phyloP scores from a whole-genome alignment of 169 alveolate species.

The Perkinsus marinus region DNA sequence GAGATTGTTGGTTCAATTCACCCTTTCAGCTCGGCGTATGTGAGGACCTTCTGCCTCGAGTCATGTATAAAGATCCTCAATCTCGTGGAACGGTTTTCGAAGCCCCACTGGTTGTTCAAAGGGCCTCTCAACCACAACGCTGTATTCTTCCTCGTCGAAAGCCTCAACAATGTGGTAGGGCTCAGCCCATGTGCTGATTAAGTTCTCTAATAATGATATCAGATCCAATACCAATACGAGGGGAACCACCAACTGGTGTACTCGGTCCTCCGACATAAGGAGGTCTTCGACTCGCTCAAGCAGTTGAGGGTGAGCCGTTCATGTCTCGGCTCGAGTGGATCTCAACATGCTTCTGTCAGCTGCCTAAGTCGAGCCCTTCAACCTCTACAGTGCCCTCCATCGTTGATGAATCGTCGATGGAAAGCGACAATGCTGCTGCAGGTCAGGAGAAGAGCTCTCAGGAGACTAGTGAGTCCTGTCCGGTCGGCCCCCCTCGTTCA shows the following conservation, averaged over 20 bases:
- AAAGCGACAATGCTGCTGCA: too few species aligned
- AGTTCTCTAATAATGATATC: not conserved
- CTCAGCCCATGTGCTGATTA: not conserved
- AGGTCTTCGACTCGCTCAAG: not conserved
- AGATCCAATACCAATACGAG: conserved; percentile 13
- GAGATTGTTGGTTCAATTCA: not conserved
- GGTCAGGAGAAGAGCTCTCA: too few species aligned
- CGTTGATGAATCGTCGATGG: too few species aligned
- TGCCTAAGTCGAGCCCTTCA: not conserved
- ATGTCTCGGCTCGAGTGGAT: not conserved
- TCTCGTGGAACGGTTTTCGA: not conserved
- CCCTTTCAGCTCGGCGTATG: not conserved
- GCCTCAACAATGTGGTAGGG: conserved; percentile 9
- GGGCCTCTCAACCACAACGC: conserved; percentile 12
- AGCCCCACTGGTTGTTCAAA: conserved; percentile 8
- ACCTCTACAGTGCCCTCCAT: too few species aligned
- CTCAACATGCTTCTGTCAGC: not conserved
- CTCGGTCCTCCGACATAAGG: conserved; percentile 8
- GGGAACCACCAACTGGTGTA: conserved; percentile 10
- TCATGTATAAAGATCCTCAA: not conserved
- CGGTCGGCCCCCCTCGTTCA: too few species aligned
- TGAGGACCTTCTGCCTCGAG: conserved; percentile 7
- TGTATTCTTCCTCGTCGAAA: conserved; percentile 9
- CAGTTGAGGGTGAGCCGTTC: not conserved
- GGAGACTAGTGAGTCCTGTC: too few species aligned